These are phyloP conservation scores for Trichophaea hybrida DNA, from an alignment of 2,329 filamentous ascomycete genomes.

Conservation along the genomic window DNA sequence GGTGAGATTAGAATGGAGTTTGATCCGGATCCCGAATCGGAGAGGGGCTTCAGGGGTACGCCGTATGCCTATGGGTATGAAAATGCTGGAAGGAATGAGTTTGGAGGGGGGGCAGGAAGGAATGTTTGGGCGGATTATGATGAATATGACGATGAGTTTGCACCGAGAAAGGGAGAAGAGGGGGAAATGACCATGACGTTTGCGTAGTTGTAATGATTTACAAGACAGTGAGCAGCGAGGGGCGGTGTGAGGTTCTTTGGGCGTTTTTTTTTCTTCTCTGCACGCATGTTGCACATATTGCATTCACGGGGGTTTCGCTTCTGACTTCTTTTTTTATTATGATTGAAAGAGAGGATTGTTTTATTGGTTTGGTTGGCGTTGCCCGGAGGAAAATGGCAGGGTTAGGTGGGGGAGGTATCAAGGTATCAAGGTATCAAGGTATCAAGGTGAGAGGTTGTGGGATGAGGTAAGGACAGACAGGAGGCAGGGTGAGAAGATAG, in stretches of 20 bases:
- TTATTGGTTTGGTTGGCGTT: no score
- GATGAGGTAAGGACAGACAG: no score
- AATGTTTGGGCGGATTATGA: slow-evolving; percentile 3
- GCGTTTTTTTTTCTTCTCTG: not conserved
- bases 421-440: no score
- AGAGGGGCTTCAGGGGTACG: not conserved
- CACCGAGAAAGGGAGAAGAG: not conserved
- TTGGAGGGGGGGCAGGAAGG: not conserved
- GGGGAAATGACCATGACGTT: slow-evolving; percentile 6
- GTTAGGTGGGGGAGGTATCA: no score
- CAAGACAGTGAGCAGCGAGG: not conserved
- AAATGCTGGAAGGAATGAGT: not conserved
- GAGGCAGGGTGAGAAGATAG: no score
- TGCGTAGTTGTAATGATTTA: not conserved
- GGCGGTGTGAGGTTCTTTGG: not conserved
- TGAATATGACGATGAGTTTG: not conserved
- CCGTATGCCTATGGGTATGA: not conserved
- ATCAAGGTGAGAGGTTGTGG: no score
- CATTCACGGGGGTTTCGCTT: no score
- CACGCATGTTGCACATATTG: no score
- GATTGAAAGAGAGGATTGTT: no score
- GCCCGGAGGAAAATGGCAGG: no score
- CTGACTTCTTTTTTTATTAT: no score
- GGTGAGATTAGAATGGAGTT: slow-evolving; percentile 52
- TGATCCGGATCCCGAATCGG: slow-evolving; percentile 32